These are phyloP conservation scores for Pseudogymnoascus sp. DNA, from an alignment of 2,329 filamentous ascomycete species.

Conservation along the genomic window DNA sequence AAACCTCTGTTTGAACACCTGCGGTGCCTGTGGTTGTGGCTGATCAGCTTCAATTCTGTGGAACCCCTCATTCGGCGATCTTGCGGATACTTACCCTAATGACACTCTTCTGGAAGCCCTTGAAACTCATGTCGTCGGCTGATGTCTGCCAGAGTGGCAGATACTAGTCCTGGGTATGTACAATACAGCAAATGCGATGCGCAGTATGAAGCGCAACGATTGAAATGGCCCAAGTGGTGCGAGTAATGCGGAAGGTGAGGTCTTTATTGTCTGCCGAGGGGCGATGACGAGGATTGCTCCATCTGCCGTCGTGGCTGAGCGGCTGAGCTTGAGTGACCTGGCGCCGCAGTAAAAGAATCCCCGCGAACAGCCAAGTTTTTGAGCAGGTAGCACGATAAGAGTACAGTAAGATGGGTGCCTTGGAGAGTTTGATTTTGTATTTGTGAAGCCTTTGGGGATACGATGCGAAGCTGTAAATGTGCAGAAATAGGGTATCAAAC, in stretches of 20 bases:
- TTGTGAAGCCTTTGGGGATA: not conserved
- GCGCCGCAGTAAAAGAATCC: not conserved
- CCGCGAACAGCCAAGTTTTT: not conserved
- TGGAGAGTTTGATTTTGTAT: not conserved
- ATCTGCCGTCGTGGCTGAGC: constrained; percentile 17
- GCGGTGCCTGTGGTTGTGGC: constrained; percentile 56
- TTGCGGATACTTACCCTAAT: constrained; percentile 56
- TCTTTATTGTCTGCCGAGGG: constrained; percentile 4
- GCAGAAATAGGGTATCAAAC: not conserved
- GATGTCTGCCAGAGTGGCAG: not conserved
- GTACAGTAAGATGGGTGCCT: not conserved
- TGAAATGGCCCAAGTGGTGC: not conserved
- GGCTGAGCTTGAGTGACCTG: constrained; percentile 5
- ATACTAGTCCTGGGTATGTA: not conserved
- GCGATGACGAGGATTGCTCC: constrained; percentile 23
- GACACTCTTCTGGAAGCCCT: constrained; percentile 87
- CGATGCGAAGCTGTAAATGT: not conserved
- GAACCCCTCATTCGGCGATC: not conserved
- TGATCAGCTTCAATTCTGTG: constrained; percentile 17
- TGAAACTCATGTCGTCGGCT: constrained; percentile 72
- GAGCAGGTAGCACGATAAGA: not conserved
- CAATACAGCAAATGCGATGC: not conserved
- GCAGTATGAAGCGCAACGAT: constrained; percentile 2
- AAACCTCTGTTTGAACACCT: constrained; percentile 84
- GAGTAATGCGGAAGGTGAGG: not conserved